These are phyloP conservation scores for Aegilops tauschii DNA, from an alignment of 176 grass and related monocot genomes.

Conservation along the genomic window DNA sequence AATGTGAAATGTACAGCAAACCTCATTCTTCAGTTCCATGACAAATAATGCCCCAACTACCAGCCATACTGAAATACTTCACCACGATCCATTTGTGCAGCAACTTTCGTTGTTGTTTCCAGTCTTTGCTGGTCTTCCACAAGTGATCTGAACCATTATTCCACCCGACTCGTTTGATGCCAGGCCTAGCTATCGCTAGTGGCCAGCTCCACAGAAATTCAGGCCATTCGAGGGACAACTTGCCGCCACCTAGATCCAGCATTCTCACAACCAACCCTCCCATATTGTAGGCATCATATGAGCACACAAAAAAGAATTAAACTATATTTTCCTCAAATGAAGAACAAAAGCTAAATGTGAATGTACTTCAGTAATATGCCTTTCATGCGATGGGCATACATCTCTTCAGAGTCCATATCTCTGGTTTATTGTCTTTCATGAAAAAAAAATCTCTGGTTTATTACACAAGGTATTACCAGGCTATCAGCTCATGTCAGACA, in stretches of 20 bases:
- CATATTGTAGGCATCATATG: neutral
- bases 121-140: neutral
- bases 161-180: neutral
- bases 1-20: neutral
- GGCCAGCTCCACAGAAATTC: neutral
- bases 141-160: neutral
- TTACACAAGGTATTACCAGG: neutral
- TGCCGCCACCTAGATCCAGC: neutral
- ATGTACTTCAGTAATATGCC: neutral
- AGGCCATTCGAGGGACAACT: neutral
- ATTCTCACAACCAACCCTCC: neutral
- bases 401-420: neutral
- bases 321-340: neutral
- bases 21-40: neutral
- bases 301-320: neutral
- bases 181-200: neutral
- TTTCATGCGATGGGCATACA: neutral
- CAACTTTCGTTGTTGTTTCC: neutral
- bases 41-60: neutral
- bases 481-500: neutral
- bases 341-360: neutral
- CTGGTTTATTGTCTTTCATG: neutral
- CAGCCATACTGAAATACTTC: neutral
- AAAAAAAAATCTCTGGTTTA: neutral
- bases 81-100: neutral